Percentiles rank a stretch among this genome's conserved stretches.
These are phyloP conservation scores for Ascodesmis nigricans DNA, from an alignment of 495 filamentous ascomycete species.

Conservation along the genomic window DNA sequence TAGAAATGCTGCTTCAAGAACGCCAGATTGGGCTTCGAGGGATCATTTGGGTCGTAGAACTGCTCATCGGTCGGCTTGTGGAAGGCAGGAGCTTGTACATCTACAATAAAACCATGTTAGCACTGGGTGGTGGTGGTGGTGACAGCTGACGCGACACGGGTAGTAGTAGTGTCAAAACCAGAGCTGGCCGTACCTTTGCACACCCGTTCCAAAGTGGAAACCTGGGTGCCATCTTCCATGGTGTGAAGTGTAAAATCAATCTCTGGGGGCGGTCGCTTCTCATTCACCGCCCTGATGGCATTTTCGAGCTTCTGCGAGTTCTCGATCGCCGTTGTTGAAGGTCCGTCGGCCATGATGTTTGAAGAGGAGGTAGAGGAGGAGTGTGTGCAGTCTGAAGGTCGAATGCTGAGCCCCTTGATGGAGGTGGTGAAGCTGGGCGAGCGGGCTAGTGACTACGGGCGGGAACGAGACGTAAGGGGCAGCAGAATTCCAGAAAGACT, in stretches of 20 bases:
- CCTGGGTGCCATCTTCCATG: conserved; percentile 90
- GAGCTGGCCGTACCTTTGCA: conserved; percentile 69
- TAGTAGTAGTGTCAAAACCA: conserved; percentile 3
- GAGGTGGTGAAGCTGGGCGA: background rate
- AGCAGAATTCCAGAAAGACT: no score
- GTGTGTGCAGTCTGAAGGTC: background rate
- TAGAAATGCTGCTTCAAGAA: conserved; percentile 98
- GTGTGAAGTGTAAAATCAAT: conserved; percentile 95
- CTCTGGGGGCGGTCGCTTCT: conserved; percentile 88
- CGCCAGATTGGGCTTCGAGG: conserved; percentile 68
- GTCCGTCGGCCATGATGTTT: conserved; percentile 20
- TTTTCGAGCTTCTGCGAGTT: conserved; percentile 33
- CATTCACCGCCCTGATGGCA: conserved; percentile 56
- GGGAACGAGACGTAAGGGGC: no score
- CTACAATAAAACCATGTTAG: conserved; percentile 21
- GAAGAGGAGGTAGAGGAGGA: background rate
- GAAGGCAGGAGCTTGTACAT: conserved; percentile 72
- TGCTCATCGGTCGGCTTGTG: conserved; percentile 68
- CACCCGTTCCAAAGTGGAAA: conserved; percentile 84
- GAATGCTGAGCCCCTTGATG: background rate
- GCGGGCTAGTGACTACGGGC: background rate
- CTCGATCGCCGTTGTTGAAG: conserved; percentile 13
- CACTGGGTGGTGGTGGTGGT: background rate
- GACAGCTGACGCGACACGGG: conserved; percentile 1
- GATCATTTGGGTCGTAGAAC: conserved; percentile 48